Evolutionary conservation across 352 stramenopile genomes (phyloP).

Genomic region (Pythium oligandrum): DNA sequence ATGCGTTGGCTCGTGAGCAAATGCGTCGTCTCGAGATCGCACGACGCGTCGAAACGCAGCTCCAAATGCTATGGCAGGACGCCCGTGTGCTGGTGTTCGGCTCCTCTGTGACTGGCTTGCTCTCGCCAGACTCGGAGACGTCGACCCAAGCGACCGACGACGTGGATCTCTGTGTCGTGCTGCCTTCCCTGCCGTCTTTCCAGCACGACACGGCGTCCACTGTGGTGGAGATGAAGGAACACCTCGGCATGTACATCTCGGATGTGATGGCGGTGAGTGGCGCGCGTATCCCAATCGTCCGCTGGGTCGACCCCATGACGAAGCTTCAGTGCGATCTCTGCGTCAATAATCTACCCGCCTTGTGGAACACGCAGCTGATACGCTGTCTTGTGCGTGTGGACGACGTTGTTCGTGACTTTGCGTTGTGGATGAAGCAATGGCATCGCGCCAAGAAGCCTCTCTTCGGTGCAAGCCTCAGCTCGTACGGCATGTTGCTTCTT

Average conservation of each 20-base stretch:
- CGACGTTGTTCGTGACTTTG: conserved; percentile 9
- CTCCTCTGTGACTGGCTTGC: conserved; percentile 51
- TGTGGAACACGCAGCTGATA: conserved; percentile 78
- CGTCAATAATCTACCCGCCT: conserved; percentile 74
- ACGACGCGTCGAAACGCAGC: conserved; percentile 28
- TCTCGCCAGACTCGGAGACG: conserved; percentile 4
- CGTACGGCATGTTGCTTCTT: conserved; percentile 67
- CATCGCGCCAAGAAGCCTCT: conserved; percentile 24
- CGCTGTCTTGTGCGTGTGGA: conserved; percentile 9
- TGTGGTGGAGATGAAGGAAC: conserved; percentile 59
- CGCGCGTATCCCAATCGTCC: conserved; percentile 69
- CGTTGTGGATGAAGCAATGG: conserved; percentile 60
- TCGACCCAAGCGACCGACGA: conserved; percentile 25
- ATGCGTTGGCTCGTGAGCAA: too few relatives aligned
- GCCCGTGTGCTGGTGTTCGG: conserved; percentile 60
- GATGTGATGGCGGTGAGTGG: conserved; percentile 27
- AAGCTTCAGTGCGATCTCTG: conserved; percentile 61
- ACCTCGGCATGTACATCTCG: conserved; percentile 52
- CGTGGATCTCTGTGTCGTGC: conserved; percentile 67
- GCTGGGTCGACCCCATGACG: conserved; percentile 37
- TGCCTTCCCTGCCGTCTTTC: conserved; percentile 46
- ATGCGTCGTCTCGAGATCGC: conserved; percentile 25
- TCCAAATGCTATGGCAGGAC: conserved; percentile 66
- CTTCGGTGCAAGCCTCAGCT: conserved; percentile 40
- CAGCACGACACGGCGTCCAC: conserved; percentile 45